Conservation (phyloP, 768 basidiomycete genomes). For the Terana coerulea region DNA sequence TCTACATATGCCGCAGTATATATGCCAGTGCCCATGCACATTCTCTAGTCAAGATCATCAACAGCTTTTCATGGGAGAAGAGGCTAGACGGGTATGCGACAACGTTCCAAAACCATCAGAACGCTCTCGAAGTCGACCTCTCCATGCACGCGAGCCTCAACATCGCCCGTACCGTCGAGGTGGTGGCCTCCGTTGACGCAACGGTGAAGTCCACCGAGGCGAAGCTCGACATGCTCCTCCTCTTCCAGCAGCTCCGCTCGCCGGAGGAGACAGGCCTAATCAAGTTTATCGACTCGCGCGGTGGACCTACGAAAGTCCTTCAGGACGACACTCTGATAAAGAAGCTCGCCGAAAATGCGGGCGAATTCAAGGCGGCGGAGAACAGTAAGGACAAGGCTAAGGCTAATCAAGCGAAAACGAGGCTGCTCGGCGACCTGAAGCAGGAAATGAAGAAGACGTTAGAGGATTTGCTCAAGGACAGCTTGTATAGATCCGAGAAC, state of each 20-base stretch:
- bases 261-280: conserved; percentile 17
- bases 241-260: conserved; percentile 16
- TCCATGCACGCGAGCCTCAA: conserved; percentile 8
- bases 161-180: not conserved
- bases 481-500: too few species aligned
- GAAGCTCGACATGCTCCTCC: conserved; percentile 13
- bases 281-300: conserved; percentile 8
- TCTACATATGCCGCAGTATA: not conserved
- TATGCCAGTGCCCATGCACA: not conserved
- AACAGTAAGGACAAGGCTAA: too few species aligned
- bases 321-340: conserved; percentile 9
- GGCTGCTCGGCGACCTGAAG: not conserved
- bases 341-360: too few species aligned
- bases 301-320: conserved; percentile 6
- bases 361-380: too few species aligned
- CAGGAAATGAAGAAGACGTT: too few species aligned
- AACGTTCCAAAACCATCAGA: conserved; percentile 6
- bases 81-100: conserved; percentile 8
- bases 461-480: too few species aligned
- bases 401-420: not conserved
- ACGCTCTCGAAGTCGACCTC: conserved; percentile 7
- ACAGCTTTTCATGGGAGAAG: conserved; percentile 12
- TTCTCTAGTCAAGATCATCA: conserved; percentile 16
- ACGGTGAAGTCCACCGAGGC: not conserved
- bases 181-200: not conserved